phyloP scores from a whole-genome alignment of 495 filamentous ascomycete genomes.

The Podospora tetraspora region DNA sequence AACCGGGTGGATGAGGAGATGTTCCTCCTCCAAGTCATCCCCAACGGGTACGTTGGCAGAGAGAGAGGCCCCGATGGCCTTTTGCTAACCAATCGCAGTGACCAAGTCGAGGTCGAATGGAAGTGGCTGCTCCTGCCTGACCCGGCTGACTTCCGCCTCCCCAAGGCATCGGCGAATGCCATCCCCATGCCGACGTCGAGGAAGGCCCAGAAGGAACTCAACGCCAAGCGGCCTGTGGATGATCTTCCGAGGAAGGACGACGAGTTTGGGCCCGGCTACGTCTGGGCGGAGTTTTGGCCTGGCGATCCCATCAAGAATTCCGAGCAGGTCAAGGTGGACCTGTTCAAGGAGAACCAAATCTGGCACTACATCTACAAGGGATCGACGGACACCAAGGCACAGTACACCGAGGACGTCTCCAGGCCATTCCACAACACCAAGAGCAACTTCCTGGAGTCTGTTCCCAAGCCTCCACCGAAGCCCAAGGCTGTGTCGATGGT shows the following conservation, averaged over 20 bases:
- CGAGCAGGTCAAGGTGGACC: conserved; percentile 54
- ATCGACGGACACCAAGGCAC: conserved; percentile 87
- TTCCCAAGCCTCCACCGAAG: conserved; percentile 44
- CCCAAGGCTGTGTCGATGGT: conserved; percentile 24
- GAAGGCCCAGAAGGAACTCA: conserved; percentile 52
- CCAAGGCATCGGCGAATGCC: conserved; percentile 56
- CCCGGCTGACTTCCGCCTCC: conserved; percentile 57
- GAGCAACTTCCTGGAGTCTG: conserved; percentile 58
- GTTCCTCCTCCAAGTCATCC: conserved; percentile 77
- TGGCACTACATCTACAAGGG: conserved; percentile 86
- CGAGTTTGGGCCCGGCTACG: conserved; percentile 58
- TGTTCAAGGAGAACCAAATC: conserved; percentile 63
- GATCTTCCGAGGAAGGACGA: conserved; percentile 62
- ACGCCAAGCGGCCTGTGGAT: conserved; percentile 54
- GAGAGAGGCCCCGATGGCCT: conserved; percentile 8
- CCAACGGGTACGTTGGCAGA: conserved; percentile 66
- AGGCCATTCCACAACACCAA: conserved; percentile 50
- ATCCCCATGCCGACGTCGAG: conserved; percentile 51
- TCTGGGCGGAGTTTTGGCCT: conserved; percentile 80
- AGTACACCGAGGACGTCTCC: conserved; percentile 79
- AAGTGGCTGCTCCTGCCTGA: conserved; percentile 69
- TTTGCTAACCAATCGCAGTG: conserved; percentile 42
- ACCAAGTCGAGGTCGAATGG: conserved; percentile 67
- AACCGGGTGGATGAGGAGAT: conserved; percentile 72
- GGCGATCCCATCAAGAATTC: conserved; percentile 41